Conservation (phyloP, 371 early-diverging fungal genomes). For the Zancudomyces culisetae region DNA sequence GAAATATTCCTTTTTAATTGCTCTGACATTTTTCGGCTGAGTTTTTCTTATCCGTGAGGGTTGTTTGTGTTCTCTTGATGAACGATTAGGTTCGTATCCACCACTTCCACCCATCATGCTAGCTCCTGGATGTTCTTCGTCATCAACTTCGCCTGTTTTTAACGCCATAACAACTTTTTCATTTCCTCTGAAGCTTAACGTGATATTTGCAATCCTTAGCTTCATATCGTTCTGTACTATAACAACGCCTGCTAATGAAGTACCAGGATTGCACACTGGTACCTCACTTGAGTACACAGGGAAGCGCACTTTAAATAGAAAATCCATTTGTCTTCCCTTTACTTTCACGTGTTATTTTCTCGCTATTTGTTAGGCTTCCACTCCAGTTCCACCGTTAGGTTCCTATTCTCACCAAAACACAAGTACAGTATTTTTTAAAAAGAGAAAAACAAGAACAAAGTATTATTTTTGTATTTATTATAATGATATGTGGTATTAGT, state of each 20-base stretch:
- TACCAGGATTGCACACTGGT: constrained; percentile 15
- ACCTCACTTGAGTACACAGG: constrained; percentile 15
- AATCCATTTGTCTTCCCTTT: background rate
- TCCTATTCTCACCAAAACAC: no score
- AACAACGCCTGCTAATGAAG: constrained; percentile 15
- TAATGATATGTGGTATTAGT: no score
- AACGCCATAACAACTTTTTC: constrained; percentile 15
- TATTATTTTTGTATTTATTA: no score
- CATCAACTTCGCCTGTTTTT: no score
- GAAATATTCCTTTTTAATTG: constrained; percentile 17
- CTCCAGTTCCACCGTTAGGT: no score
- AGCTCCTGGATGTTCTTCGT: no score
- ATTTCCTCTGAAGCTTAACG: constrained; percentile 9
- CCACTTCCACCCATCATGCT: constrained; percentile 5
- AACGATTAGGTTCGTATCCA: background rate
- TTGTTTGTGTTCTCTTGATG: no score
- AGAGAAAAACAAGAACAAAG: no score
- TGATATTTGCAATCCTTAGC: constrained; percentile 7
- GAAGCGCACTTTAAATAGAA: constrained; percentile 14
- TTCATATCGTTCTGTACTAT: constrained; percentile 8
- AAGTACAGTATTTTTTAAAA: no score
- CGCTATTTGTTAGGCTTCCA: no score
- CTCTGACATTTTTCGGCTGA: constrained; percentile 3
- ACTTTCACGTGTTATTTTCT: no score
- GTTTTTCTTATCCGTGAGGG: no score